phyloP scores from a whole-genome alignment of 495 filamentous ascomycete species.

The Podospora australis region DNA sequence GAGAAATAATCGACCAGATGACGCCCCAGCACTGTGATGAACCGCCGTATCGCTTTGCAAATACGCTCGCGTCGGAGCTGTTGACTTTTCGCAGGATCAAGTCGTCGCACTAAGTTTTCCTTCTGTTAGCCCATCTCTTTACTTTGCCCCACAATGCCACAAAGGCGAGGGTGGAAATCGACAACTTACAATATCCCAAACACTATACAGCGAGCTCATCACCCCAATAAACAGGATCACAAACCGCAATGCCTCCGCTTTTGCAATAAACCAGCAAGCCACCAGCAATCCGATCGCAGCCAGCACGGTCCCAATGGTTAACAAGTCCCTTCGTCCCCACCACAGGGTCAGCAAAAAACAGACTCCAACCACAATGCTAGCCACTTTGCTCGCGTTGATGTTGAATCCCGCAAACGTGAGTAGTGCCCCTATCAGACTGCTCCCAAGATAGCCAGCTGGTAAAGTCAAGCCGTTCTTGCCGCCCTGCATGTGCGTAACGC shows the following conservation, averaged over 20 bases:
- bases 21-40: slow-evolving; percentile 79
- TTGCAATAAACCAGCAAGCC: slow-evolving; percentile 72
- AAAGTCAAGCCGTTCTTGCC: slow-evolving; percentile 66
- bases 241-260: slow-evolving; percentile 65
- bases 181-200: slow-evolving; percentile 71
- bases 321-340: slow-evolving; percentile 74
- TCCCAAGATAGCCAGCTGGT: slow-evolving; percentile 71
- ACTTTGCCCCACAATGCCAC: not conserved
- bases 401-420: slow-evolving; percentile 77
- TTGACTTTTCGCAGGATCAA: slow-evolving; percentile 80
- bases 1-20: slow-evolving; percentile 66
- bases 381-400: slow-evolving; percentile 72
- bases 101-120: slow-evolving; percentile 54
- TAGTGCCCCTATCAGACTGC: slow-evolving; percentile 65
- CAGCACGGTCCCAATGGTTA: slow-evolving; percentile 64
- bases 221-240: slow-evolving; percentile 78
- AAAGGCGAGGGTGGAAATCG: slow-evolving; percentile 14
- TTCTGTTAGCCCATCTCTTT: slow-evolving; percentile 8
- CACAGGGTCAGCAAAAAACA: slow-evolving; percentile 71
- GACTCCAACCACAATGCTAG: slow-evolving; percentile 62
- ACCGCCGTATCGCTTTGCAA: slow-evolving; percentile 69
- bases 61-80: slow-evolving; percentile 72
- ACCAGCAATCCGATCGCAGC: slow-evolving; percentile 64
- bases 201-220: slow-evolving; percentile 70
- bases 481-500: slow-evolving; percentile 75